Evolutionary conservation across 441 rosid species (phyloP), one percentile per base, ranked within the genome.

Genomic region (Mallotus repandus): DNA sequence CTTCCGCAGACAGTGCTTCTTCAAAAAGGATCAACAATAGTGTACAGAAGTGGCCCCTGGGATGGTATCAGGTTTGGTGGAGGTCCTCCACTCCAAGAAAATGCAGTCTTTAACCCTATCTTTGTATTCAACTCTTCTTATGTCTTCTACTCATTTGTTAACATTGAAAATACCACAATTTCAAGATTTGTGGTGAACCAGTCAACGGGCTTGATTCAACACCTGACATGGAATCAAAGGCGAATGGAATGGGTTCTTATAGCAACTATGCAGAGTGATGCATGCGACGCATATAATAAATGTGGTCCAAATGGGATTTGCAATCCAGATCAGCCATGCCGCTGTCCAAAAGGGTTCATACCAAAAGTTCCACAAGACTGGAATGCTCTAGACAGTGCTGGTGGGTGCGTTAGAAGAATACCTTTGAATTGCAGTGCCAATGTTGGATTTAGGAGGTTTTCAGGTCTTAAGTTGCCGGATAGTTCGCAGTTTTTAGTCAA

Each of bases 301-400:
- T 79, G 81, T 55, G 81, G 81, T 25, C 65, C 72, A 25, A 74
- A 74, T 62, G 73, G 79, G 7, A 15, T 83, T 52, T 69, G 79
- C 76, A 69, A 35, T 58, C 55, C 21, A 9, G 66, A 66, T 21
- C 12, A 61, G 4, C 18, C 73, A 5, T 87, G 89, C 55, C 81
- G 75, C 10, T 87, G 91, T 64, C 73, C 79, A 12, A 13, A 74
- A 2, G 87, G 86, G 8, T 85, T 87, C 79, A 55, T 48, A 43
- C 81, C 84, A 7, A 77, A 74, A 69, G 62, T 63, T 22, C 83
- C 74, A 2, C 71, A 70, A 11, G 81, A 75, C 32, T 79, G 81
- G 81, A 45, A 71, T 2, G 8, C 9, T 11, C 2, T 41, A 45
- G 80, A 80, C 67, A 55, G 72, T 45, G 41, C 77, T 14, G 21